Evolutionary conservation across 306 rosid species (phyloP), one percentile per base, ranked within the genome.

Genomic region (Parietaria judaica): DNA sequence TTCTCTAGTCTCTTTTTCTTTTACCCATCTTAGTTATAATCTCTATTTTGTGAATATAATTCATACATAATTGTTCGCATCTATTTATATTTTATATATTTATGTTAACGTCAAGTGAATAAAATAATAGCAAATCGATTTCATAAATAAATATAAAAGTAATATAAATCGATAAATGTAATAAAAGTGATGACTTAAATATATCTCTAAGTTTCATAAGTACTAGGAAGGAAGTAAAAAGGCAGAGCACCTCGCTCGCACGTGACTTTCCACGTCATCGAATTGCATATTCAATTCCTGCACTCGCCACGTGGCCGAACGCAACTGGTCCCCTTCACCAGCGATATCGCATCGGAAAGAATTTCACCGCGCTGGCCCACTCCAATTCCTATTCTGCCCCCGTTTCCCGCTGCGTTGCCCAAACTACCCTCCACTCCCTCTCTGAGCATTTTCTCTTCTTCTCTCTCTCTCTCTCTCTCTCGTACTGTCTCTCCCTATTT

Each of bases 251-350:
- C 39, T 6, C 4, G 49, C 2, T 23, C 53, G 73, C 78, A 73
- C 50, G 73, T 74, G 78, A 58, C 64, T 53, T 55, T 8, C 6
- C 67, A 64, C 60, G 67, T 74, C 50, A 65, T 1, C 15, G 1
- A 10, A 11, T 15, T 64, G n/a, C 11, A 36, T 46, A 52, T 10
- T 46, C 56, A 13, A 6, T 43, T 61, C 49, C 56, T 52, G 23
- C 17, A 11, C 44, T 45, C 38, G 7, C 39, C 10, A 61, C 37
- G 51, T 69, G 74, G 56, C 74, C 12, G 1, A 14, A 11, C 60
- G 54, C 47, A 3, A 58, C 3, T 74, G 71, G 74, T 6, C 44
- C 11, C 8, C 12, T 2, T 51, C 31, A 45, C 51, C 44, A 53
- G 45, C 39, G 64, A 47, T 45, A 70, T 73, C 46, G 47, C 48